Conservation (phyloP, 306 rosid species). For the Cucurbita moschata region DNA sequence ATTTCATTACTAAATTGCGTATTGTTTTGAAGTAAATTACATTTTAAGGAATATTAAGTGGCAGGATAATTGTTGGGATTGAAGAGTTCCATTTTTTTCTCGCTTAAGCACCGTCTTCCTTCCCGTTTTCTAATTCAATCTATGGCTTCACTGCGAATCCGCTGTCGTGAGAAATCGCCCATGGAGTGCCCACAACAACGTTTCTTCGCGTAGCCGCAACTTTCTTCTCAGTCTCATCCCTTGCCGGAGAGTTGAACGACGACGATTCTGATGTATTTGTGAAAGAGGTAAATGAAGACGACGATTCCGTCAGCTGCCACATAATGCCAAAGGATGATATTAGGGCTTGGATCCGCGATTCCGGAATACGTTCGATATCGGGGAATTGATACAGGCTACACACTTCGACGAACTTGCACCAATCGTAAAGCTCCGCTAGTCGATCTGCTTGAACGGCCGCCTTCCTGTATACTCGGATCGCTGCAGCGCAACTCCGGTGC, state of each 20-base stretch:
- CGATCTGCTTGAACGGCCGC: slow-evolving; percentile 39
- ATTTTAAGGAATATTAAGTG: no score
- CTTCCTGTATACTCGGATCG: slow-evolving; percentile 50
- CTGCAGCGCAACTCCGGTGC: slow-evolving; percentile 24
- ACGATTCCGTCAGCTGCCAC: slow-evolving; percentile 55
- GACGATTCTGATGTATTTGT: background rate
- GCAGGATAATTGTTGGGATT: background rate
- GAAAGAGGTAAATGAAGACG: slow-evolving; percentile 18
- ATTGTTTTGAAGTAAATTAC: no score
- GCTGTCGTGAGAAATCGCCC: no score
- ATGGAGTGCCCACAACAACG: background rate
- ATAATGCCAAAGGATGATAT: slow-evolving; percentile 39
- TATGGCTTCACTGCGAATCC: background rate
- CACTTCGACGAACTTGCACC: slow-evolving; percentile 36
- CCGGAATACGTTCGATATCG: slow-evolving; percentile 37
- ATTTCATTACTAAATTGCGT: no score
- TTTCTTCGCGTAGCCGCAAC: background rate
- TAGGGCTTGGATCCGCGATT: slow-evolving; percentile 36
- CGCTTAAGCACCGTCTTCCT: no score
- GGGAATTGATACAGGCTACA: slow-evolving; percentile 54
- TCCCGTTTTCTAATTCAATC: background rate
- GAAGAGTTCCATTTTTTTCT: background rate
- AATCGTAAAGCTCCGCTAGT: slow-evolving; percentile 42
- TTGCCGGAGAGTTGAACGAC: background rate
- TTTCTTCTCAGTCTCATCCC: slow-evolving; percentile 1